Evolutionary conservation across 768 basidiomycete genomes (phyloP).

Genomic region (Lactifluus echinatus): DNA sequence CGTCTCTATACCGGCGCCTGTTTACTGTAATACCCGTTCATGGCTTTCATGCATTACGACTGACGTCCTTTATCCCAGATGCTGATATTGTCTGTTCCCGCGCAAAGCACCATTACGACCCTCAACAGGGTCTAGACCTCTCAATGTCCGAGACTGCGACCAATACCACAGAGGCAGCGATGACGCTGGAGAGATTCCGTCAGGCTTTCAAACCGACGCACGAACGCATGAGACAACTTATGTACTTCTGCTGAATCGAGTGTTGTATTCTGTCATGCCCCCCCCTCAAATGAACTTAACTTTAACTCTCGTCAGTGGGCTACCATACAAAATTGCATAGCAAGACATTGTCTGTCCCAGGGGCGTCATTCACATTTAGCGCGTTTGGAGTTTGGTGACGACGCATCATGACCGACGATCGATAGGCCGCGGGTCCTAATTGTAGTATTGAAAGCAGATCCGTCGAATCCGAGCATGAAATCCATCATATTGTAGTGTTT

Average conservation of each 20-base stretch:
- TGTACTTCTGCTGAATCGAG: conserved; percentile 31
- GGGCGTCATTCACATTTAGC: not conserved
- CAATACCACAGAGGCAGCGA: conserved; percentile 30
- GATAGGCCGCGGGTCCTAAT: too few relatives aligned
- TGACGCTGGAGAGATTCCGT: conserved; percentile 35
- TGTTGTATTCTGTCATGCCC: too few relatives aligned
- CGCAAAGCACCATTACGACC: conserved; percentile 75
- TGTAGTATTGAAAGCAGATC: too few relatives aligned
- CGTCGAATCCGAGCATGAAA: too few relatives aligned
- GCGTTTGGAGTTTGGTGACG: not conserved
- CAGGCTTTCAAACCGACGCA: conserved; percentile 51
- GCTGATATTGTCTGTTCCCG: conserved; percentile 71
- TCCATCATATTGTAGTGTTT: too few relatives aligned
- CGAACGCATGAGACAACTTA: conserved; percentile 32
- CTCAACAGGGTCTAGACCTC: conserved; percentile 46
- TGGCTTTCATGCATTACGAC: not conserved
- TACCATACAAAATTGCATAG: too few relatives aligned
- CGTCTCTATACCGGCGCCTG: conserved; percentile 75
- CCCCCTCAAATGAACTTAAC: too few relatives aligned
- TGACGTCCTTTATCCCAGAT: conserved; percentile 34
- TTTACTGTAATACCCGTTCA: conserved; percentile 52
- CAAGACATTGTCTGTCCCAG: too few relatives aligned
- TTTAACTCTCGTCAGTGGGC: not conserved
- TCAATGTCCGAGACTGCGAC: conserved; percentile 48
- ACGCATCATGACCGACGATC: not conserved